Evolutionary conservation across 495 filamentous ascomycete genomes (phyloP).

Genomic region (Beverwykella pulmonaria): DNA sequence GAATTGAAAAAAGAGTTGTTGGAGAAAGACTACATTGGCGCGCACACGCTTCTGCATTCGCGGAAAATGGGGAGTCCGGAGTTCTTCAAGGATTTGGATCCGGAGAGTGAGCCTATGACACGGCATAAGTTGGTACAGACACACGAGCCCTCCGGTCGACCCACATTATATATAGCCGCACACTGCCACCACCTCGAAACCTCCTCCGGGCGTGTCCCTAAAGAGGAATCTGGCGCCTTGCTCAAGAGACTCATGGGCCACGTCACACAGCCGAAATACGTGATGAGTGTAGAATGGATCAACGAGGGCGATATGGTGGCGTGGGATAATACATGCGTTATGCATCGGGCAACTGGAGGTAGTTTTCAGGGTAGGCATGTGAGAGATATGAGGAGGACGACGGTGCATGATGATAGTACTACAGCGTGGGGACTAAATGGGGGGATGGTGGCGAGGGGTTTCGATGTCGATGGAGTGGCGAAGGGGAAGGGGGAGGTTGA

Average conservation of each 20-base stretch:
- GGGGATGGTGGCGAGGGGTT: conserved; percentile 23
- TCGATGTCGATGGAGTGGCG: conserved; percentile 9
- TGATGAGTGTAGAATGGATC: conserved; percentile 54
- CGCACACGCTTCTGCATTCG: conserved; percentile 58
- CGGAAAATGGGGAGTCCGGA: conserved; percentile 57
- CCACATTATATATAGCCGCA: conserved; percentile 58
- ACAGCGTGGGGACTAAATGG: conserved; percentile 36
- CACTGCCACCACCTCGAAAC: conserved; percentile 63
- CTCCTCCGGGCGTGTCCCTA: conserved; percentile 27
- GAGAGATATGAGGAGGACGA: conserved; percentile 59
- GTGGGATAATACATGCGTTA: conserved; percentile 62
- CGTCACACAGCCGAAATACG: conserved; percentile 55
- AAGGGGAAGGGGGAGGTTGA: not conserved
- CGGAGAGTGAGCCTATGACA: conserved; percentile 49
- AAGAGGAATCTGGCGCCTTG: conserved; percentile 46
- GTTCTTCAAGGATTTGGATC: conserved; percentile 55
- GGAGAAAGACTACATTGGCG: conserved; percentile 55
- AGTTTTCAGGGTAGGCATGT: conserved; percentile 54
- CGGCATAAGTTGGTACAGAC: conserved; percentile 56
- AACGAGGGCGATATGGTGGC: conserved; percentile 56
- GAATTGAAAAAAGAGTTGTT: conserved; percentile 48
- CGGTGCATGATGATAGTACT: conserved; percentile 45
- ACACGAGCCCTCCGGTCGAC: conserved; percentile 57
- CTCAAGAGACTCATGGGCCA: conserved; percentile 52
- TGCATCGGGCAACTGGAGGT: conserved; percentile 58